Conservation (phyloP, 352 stramenopile species). For the Phytophthora boehmeriae region DNA sequence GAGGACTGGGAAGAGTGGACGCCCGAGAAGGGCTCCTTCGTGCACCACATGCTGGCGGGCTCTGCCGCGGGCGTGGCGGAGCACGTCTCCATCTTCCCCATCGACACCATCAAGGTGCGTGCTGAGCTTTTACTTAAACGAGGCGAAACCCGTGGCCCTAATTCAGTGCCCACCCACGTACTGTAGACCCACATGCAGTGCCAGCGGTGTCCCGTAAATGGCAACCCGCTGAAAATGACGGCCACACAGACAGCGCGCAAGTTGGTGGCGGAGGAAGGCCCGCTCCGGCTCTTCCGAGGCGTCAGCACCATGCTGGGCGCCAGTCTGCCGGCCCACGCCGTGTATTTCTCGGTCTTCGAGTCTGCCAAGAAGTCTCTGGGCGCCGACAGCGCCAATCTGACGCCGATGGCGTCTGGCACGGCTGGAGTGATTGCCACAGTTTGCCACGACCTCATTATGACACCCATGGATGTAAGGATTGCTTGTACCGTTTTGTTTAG, state of each 20-base stretch:
- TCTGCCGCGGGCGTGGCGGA: conserved; percentile 96
- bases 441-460: conserved; percentile 99
- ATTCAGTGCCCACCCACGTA: too few species aligned
- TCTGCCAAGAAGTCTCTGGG: conserved; percentile 82
- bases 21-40: conserved; percentile 93
- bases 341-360: conserved; percentile 96
- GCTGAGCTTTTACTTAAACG: neutral
- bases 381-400: conserved; percentile 72
- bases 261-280: conserved; percentile 71
- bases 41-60: conserved; percentile 94
- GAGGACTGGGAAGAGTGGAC: conserved; percentile 95
- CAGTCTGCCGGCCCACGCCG: conserved; percentile 96
- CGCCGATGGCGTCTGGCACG: conserved; percentile 74
- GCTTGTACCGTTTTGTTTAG: neutral
- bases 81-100: conserved; percentile 98
- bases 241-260: conserved; percentile 66
- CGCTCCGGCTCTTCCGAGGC: conserved; percentile 94
- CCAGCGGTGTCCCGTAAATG: conserved; percentile 77
- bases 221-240: conserved; percentile 56
- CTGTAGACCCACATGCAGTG: conserved; percentile 98
- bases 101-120: conserved; percentile 87
- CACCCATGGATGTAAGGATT: conserved; percentile 94
- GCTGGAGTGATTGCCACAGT: conserved; percentile 95
- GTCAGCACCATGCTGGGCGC: conserved; percentile 97
- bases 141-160: neutral